Evolutionary conservation across 192 early-diverging fungal species (phyloP), one percentile per base, ranked within the genome.

Genomic region (Hyaloraphidium curvatum): DNA sequence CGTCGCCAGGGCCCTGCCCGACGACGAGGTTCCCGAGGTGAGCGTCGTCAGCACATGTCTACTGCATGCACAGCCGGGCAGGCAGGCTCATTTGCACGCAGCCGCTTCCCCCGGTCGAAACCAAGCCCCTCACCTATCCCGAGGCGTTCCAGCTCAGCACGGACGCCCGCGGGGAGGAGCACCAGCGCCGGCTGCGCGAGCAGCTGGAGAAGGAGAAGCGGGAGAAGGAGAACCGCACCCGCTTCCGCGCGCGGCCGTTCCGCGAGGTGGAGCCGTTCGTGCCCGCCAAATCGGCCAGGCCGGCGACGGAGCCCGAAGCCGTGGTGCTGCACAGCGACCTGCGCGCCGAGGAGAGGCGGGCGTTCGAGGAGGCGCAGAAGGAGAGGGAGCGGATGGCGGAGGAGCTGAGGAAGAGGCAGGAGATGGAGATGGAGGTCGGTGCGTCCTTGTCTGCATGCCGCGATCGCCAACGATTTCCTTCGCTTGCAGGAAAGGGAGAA

Each of bases 331-430:
- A 67, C 19, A 73, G 75, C 0, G 76, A 78, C 53, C 52, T 72
- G 52, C 65, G 82, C 40, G 71, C 69, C 41, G 75, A 80, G 58
- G 82, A 82, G 60, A 55, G 82, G n/a, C 59, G 61, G 28, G 71
- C 61, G 31, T 84, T 71, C 61, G 82, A 84, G 27, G 75, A 77
- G 37, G 62, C 17, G 43, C 11, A 25, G 19, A 62, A 64, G 57
- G 62, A 63, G 40, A 67, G 68, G 65, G 71, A 73, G 54, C 60
- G 59, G 28, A 61, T 65, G 54, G 73, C 79, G 40, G 70, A 77
- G 29, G 68, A 71, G 53, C 60, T 65, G 52, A 66, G 71, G 55
- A 69, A 76, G 61, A 53, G 53, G 9, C 58, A 62, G 54, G 59
- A 61, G 53, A 60, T 73, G 55, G 69, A 76, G 63, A 11, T 55